phyloP scores from a whole-genome alignment of 1,284 basidiomycete genomes.

The Exsudoporus floridanus region DNA sequence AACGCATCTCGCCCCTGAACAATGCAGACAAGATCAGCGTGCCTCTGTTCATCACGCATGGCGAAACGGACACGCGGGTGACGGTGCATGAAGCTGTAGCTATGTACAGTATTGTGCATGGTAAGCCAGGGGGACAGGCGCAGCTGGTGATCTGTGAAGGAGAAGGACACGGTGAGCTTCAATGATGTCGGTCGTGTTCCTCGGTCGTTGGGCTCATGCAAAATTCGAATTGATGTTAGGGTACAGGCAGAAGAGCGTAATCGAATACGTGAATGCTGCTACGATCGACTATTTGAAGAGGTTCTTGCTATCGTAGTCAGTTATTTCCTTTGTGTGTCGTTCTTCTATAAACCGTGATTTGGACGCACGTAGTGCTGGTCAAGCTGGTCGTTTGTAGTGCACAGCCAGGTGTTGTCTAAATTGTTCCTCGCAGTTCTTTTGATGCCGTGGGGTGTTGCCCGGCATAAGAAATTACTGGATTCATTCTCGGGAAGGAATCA shows the following conservation, averaged over 20 bases:
- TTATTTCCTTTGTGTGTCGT: not conserved
- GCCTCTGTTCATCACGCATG: slow-evolving; percentile 39
- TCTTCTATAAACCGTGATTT: not conserved
- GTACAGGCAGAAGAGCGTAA: slow-evolving; percentile 42
- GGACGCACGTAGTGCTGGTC: not conserved
- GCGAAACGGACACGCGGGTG: slow-evolving; percentile 40
- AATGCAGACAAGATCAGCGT: slow-evolving; percentile 35
- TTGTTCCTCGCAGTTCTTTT: not conserved
- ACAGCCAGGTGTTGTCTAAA: not conserved
- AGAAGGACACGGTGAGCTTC: slow-evolving; percentile 40
- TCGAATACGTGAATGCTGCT: slow-evolving; percentile 40
- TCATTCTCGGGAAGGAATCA: not conserved
- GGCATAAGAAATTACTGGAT: not conserved
- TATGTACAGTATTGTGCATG: slow-evolving; percentile 28
- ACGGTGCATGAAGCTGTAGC: slow-evolving; percentile 35
- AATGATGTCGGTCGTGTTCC: not conserved
- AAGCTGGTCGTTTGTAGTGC: slow-evolving; percentile 2
- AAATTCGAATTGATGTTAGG: slow-evolving; percentile 22
- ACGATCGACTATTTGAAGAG: slow-evolving; percentile 37
- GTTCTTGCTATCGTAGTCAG: slow-evolving; percentile 26
- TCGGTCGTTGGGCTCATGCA: slow-evolving; percentile 1
- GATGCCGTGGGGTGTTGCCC: not conserved
- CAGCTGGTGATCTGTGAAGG: slow-evolving; percentile 40
- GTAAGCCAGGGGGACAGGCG: slow-evolving; percentile 19
- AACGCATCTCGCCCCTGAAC: slow-evolving; percentile 39